phyloP scores from a whole-genome alignment of 768 basidiomycete species.

The Hydnomerulius pinastri region DNA sequence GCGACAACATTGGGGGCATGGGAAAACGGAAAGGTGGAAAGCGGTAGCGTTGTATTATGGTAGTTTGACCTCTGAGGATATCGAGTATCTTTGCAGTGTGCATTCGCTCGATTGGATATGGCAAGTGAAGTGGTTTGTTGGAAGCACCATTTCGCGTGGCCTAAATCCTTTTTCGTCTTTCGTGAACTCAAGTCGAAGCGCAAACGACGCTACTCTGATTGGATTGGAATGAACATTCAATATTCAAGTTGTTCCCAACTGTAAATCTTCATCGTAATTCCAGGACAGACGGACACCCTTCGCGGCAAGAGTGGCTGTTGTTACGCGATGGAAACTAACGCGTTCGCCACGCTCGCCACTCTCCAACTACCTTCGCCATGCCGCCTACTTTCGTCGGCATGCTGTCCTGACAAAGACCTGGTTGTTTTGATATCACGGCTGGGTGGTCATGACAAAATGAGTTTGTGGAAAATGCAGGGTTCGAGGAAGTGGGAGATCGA shows the following conservation, averaged over 20 bases:
- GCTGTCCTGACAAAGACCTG: slow-evolving; percentile 86
- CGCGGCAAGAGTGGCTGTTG: background rate
- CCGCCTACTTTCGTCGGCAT: slow-evolving; percentile 62
- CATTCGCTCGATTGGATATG: background rate
- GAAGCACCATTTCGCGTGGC: slow-evolving; percentile 33
- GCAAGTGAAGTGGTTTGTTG: slow-evolving; percentile 13
- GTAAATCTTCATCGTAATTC: slow-evolving; percentile 8
- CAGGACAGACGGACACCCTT: background rate
- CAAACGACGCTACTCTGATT: too few species aligned
- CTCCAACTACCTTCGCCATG: slow-evolving; percentile 58
- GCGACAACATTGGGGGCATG: slow-evolving; percentile 53
- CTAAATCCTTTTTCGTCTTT: slow-evolving; percentile 14
- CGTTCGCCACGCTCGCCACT: slow-evolving; percentile 57
- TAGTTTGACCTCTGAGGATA: too few species aligned
- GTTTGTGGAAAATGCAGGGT: slow-evolving; percentile 81
- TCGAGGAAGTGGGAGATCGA: slow-evolving; percentile 83
- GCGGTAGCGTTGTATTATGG: slow-evolving; percentile 25
- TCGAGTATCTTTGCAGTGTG: too few species aligned
- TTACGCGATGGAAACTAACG: slow-evolving; percentile 41
- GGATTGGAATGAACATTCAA: too few species aligned
- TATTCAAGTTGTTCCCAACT: slow-evolving; percentile 8
- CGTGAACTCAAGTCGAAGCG: too few species aligned
- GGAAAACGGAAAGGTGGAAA: slow-evolving; percentile 51
- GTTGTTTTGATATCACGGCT: slow-evolving; percentile 66
- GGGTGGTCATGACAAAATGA: slow-evolving; percentile 67